Evolutionary conservation across 306 rosid species (phyloP).

Genomic region (Quercus variabilis): DNA sequence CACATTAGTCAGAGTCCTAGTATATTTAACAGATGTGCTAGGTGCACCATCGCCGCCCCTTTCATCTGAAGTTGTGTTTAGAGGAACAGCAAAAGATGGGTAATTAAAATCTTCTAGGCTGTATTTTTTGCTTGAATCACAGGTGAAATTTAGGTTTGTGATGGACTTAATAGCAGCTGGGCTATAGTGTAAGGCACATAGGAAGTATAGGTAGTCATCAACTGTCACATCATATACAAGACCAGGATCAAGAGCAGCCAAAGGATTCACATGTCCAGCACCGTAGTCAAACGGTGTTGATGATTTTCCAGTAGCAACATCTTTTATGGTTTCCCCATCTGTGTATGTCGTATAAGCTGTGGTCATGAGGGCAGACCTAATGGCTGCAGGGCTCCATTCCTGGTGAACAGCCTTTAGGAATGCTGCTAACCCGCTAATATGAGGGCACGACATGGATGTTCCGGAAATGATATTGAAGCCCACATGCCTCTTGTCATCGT

Average conservation of each 20-base stretch:
- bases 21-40: conserved; percentile 41
- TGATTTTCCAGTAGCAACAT: conserved; percentile 53
- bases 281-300: conserved; percentile 85
- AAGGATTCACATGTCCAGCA: conserved; percentile 85
- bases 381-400: conserved; percentile 90
- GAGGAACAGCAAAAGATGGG: conserved; percentile 86
- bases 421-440: conserved; percentile 81
- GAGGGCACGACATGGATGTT: conserved; percentile 98
- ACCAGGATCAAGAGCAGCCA: conserved; percentile 88
- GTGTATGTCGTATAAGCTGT: conserved; percentile 66
- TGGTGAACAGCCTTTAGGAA: conserved; percentile 68
- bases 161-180: conserved; percentile 43
- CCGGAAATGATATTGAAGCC: conserved; percentile 78
- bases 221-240: conserved; percentile 60
- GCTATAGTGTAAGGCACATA: conserved; percentile 75
- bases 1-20: conserved; percentile 71
- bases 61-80: conserved; percentile 47
- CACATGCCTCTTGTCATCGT: conserved; percentile 50
- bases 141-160: conserved; percentile 43
- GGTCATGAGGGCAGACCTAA: conserved; percentile 93
- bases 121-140: conserved; percentile 50
- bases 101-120: conserved; percentile 72
- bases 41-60: conserved; percentile 37
- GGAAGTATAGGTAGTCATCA: conserved; percentile 68
- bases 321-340: conserved; percentile 52